Percentiles rank a stretch among this genome's conserved stretches.
Evolutionary conservation across 2,329 filamentous ascomycete species (phyloP).

Genomic region (Graphilbum ipis-grandicollis): DNA sequence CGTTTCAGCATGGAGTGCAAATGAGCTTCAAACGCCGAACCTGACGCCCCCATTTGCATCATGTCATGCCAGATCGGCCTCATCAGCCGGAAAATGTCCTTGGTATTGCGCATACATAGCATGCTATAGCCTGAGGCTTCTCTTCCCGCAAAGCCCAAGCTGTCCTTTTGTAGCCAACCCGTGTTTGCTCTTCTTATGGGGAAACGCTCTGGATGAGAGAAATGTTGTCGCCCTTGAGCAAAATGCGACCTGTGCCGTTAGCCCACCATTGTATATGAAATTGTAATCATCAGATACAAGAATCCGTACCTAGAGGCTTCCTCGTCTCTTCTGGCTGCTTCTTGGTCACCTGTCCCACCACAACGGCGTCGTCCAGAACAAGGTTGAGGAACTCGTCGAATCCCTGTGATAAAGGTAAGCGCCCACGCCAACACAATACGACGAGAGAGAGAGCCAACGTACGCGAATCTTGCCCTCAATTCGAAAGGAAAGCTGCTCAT

Average conservation of each 20-base stretch:
- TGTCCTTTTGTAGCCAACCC: too few relatives aligned
- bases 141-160: too few relatives aligned
- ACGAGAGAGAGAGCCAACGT: slow-evolving; percentile 15
- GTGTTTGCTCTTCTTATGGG: neutral
- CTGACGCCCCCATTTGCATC: too few relatives aligned
- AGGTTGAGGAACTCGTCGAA: slow-evolving; percentile 99
- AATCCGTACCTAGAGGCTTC: slow-evolving; percentile 52
- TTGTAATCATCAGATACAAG: neutral
- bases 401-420: slow-evolving; percentile 37
- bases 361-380: slow-evolving; percentile 77
- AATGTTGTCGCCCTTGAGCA: slow-evolving; percentile 79
- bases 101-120: too few relatives aligned
- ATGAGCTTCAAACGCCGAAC: too few relatives aligned
- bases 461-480: slow-evolving; percentile 96
- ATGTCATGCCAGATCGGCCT: too few relatives aligned
- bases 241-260: slow-evolving; percentile 58
- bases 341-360: slow-evolving; percentile 76
- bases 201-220: slow-evolving; percentile 52
- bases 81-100: too few relatives aligned
- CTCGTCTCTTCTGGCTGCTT: slow-evolving; percentile 58
- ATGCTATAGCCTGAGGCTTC: too few relatives aligned
- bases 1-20: too few relatives aligned
- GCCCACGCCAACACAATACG: too few relatives aligned
- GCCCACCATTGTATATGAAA: too few relatives aligned
- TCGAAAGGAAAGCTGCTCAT: slow-evolving; percentile 83